phyloP scores from a whole-genome alignment of 257 asterid species.

The Schizonepeta tenuifolia region DNA sequence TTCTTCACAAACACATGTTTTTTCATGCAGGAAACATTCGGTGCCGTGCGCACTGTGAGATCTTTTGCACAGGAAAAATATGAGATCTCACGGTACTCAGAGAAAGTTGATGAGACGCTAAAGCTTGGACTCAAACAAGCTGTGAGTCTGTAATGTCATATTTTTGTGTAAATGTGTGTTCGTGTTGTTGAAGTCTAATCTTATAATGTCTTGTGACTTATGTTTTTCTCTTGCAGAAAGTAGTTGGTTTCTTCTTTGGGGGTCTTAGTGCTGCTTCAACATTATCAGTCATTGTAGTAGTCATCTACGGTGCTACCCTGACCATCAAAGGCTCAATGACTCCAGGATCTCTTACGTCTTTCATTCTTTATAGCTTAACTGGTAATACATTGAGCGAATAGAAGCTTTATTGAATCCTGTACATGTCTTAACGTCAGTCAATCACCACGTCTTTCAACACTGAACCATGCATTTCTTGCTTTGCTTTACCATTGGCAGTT shows the following conservation, averaged over 20 bases:
- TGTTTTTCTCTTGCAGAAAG: constrained; percentile 51
- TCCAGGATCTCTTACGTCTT: constrained; percentile 83
- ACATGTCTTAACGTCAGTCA: constrained; percentile 20
- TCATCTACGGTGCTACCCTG: constrained; percentile 68
- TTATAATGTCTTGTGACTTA: constrained; percentile 8
- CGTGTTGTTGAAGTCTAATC: constrained; percentile 16
- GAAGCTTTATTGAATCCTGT: constrained; percentile 37
- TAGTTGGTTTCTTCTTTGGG: constrained; percentile 75
- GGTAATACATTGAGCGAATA: constrained; percentile 41
- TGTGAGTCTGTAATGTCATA: constrained; percentile 49
- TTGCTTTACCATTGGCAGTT: constrained; percentile 49
- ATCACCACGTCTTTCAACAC: constrained; percentile 11
- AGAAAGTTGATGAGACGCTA: constrained; percentile 81
- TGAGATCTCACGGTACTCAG: constrained; percentile 73
- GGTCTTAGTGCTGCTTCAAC: constrained; percentile 83
- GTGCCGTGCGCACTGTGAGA: constrained; percentile 88
- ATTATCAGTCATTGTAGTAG: constrained; percentile 77
- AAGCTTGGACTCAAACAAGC: constrained; percentile 87
- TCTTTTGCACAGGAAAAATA: constrained; percentile 87
- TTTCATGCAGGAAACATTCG: constrained; percentile 71
- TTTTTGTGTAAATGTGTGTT: not conserved
- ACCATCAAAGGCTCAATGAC: constrained; percentile 82
- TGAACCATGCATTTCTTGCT: constrained; percentile 28
- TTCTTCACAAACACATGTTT: constrained; percentile 21
- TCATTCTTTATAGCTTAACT: constrained; percentile 85